A percentile compares a stretch with the other conserved stretches of the same genome.
Evolutionary conservation across 2,329 filamentous ascomycete genomes (phyloP).

Genomic region (Stachybotrys elegans): DNA sequence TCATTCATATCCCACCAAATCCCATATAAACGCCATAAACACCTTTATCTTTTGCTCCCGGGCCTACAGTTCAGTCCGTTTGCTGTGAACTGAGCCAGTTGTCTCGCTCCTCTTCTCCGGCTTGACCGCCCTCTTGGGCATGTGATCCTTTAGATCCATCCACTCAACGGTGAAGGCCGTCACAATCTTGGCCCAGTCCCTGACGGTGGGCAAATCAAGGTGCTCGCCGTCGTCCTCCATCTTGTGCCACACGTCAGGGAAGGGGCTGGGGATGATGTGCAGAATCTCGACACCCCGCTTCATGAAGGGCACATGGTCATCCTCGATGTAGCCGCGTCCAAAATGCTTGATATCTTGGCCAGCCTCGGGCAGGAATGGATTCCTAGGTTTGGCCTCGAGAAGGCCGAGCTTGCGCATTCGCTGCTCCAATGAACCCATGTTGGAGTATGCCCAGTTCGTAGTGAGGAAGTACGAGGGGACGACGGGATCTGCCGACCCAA

Average conservation of each 20-base stretch:
- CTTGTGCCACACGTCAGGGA: slow-evolving; percentile 82
- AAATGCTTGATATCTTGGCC: slow-evolving; percentile 48
- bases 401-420: slow-evolving; percentile 64
- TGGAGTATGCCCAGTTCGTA: slow-evolving; percentile 89
- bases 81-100: slow-evolving; percentile 17
- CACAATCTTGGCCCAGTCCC: slow-evolving; percentile 83
- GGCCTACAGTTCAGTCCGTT: slow-evolving; percentile 28
- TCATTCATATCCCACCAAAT: not conserved
- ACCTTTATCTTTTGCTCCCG: no score
- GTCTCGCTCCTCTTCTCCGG: slow-evolving; percentile 21
- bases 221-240: slow-evolving; percentile 79
- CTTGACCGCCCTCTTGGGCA: slow-evolving; percentile 21
- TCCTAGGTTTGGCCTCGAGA: slow-evolving; percentile 52
- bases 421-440: slow-evolving; percentile 67
- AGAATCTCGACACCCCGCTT: slow-evolving; percentile 78
- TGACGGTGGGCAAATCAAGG: slow-evolving; percentile 71
- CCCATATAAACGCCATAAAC: not conserved
- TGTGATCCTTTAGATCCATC: slow-evolving; percentile 64
- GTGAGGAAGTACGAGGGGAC: slow-evolving; percentile 84
- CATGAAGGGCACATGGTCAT: slow-evolving; percentile 93
- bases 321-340: slow-evolving; percentile 54
- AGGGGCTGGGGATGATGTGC: slow-evolving; percentile 81
- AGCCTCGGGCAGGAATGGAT: slow-evolving; percentile 60
- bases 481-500: slow-evolving; percentile 63
- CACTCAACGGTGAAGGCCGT: slow-evolving; percentile 85